Evolutionary conservation across 805 yeast genomes (phyloP).

Genomic region (Saturnispora quitensis): DNA sequence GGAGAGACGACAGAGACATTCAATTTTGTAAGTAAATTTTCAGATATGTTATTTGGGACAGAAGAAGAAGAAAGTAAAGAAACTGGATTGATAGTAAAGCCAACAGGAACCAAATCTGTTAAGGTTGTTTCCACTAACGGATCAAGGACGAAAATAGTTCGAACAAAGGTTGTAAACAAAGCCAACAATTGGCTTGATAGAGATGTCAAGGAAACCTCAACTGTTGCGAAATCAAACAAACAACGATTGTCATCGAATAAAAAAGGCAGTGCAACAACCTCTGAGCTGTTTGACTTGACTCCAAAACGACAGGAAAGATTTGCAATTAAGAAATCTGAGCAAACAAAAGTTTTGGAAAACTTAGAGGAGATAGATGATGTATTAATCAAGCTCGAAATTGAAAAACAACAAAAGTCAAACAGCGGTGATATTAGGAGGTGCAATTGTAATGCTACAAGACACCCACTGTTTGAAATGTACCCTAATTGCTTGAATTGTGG

Average conservation of each 20-base stretch:
- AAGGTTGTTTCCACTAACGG: constrained; percentile 13
- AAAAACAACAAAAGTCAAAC: constrained; percentile 3
- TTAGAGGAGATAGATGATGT: constrained; percentile 44
- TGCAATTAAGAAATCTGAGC: constrained; percentile 18
- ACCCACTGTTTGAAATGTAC: constrained; percentile 79
- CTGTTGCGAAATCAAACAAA: not conserved
- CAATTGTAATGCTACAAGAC: constrained; percentile 79
- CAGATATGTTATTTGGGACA: constrained; percentile 31
- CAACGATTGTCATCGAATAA: constrained; percentile 13
- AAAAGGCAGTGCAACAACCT: constrained; percentile 32
- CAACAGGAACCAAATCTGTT: constrained; percentile 11
- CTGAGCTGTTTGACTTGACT: constrained; percentile 36
- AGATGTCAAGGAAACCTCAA: constrained; percentile 1
- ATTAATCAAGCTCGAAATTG: constrained; percentile 35
- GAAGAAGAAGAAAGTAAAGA: not conserved
- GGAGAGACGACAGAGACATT: constrained; percentile 50
- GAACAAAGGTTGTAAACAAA: constrained; percentile 9
- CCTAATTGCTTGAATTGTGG: constrained; percentile 96
- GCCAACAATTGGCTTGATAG: constrained; percentile 1
- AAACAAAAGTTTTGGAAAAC: constrained; percentile 39
- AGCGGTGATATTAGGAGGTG: constrained; percentile 33
- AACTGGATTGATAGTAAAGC: not conserved
- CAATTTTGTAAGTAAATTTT: constrained; percentile 37
- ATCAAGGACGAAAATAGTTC: constrained; percentile 9
- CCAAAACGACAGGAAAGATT: constrained; percentile 17